Evolutionary conservation across 495 filamentous ascomycete species (phyloP).

Genomic region (Penicillium daleae): DNA sequence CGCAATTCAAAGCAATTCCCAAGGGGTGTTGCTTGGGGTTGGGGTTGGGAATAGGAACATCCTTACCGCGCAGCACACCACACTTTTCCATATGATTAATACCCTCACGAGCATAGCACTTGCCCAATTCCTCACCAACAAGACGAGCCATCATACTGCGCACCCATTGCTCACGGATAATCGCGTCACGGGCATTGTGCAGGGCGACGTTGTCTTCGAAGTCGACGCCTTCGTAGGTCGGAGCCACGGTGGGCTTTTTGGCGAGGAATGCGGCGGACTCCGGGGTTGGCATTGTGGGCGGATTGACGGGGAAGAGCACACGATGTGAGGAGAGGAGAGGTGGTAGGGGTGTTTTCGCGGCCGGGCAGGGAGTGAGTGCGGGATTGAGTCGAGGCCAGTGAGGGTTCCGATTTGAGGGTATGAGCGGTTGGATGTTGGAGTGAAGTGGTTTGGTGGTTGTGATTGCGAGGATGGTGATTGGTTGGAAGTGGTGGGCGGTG

Average conservation of each 20-base stretch:
- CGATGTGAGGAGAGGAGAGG: neutral
- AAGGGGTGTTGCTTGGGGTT: too few relatives aligned
- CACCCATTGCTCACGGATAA: constrained; percentile 97
- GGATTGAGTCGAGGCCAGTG: constrained; percentile 12
- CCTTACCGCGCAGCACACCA: constrained; percentile 80
- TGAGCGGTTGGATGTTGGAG: constrained; percentile 25
- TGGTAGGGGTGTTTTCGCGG: neutral
- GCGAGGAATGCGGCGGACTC: constrained; percentile 92
- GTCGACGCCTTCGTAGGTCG: constrained; percentile 96
- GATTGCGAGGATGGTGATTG: constrained; percentile 30
- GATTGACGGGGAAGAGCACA: neutral
- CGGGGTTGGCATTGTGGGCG: constrained; percentile 75
- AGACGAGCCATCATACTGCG: constrained; percentile 94
- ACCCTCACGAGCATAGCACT: constrained; percentile 93
- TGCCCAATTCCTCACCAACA: constrained; percentile 90
- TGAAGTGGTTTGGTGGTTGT: constrained; percentile 26
- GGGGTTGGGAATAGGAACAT: constrained; percentile 7
- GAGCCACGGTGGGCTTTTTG: constrained; percentile 90
- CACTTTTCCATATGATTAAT: constrained; percentile 99
- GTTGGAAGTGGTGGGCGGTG: constrained; percentile 25
- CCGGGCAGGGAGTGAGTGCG: constrained; percentile 5
- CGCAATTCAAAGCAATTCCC: too few relatives aligned
- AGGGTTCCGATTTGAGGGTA: neutral
- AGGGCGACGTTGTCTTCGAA: constrained; percentile 88
- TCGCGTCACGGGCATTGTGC: constrained; percentile 91